These are phyloP conservation scores for Corymbia citriodora DNA, from an alignment of 441 rosid genomes.

Conservation along the genomic window DNA sequence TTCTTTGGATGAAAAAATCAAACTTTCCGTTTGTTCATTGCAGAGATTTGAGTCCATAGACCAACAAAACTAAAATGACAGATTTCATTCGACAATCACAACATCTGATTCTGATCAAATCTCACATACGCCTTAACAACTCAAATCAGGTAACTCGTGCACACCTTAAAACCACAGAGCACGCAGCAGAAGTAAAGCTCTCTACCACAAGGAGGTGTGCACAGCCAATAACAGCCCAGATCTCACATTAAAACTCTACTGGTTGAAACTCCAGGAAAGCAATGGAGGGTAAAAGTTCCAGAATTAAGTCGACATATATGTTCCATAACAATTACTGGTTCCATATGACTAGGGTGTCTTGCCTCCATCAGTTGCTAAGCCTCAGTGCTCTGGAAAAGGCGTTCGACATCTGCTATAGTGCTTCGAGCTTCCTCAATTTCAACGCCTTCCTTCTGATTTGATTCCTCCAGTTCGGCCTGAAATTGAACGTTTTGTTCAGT, in stretches of 20 bases:
- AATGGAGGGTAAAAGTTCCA: background rate
- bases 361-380: slow-evolving; percentile 14
- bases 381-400: slow-evolving; percentile 45
- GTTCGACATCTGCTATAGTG: slow-evolving; percentile 43
- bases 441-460: slow-evolving; percentile 38
- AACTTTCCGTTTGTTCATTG: background rate
- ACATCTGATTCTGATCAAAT: background rate
- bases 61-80: background rate
- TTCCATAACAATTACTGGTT: background rate
- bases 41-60: background rate
- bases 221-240: background rate
- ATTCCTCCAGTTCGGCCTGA: slow-evolving; percentile 55
- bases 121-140: background rate
- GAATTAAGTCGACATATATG: background rate
- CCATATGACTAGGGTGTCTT: background rate
- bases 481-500: background rate
- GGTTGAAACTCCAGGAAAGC: background rate
- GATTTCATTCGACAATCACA: background rate
- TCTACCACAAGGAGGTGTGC: background rate
- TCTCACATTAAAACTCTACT: background rate
- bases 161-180: background rate
- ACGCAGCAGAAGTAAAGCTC: background rate
- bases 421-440: slow-evolving; percentile 59
- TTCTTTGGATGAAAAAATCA: background rate
- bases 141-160: background rate